phyloP scores from a whole-genome alignment of 129 eudicot species.

The Tanacetum coccineum region DNA sequence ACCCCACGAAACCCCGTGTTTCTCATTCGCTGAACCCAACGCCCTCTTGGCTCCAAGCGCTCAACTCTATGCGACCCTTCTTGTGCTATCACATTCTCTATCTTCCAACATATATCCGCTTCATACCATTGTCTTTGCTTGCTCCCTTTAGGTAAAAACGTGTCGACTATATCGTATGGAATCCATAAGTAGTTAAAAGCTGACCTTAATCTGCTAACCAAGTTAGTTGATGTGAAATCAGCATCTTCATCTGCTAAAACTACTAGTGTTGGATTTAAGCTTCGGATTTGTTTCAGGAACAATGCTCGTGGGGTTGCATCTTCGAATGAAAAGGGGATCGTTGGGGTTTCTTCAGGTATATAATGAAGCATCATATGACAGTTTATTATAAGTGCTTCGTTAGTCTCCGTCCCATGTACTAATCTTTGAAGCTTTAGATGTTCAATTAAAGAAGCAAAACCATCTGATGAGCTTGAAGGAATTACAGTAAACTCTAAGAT shows the following conservation, averaged over 20 bases:
- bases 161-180: constrained; percentile 82
- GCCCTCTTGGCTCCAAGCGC: constrained; percentile 63
- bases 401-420: constrained; percentile 26
- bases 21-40: constrained; percentile 83
- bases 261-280: constrained; percentile 59
- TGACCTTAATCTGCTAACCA: constrained; percentile 64
- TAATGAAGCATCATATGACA: constrained; percentile 96
- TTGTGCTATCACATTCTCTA: constrained; percentile 77
- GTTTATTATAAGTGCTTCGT: constrained; percentile 64
- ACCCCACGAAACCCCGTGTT: constrained; percentile 51
- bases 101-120: constrained; percentile 81
- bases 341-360: constrained; percentile 65
- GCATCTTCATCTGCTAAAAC: constrained; percentile 90
- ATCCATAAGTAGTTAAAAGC: constrained; percentile 91
- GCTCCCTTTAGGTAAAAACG: constrained; percentile 75
- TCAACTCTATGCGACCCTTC: constrained; percentile 77
- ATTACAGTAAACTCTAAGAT: constrained; percentile 64
- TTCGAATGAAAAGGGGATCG: constrained; percentile 29
- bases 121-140: constrained; percentile 90
- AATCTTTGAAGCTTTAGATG: constrained; percentile 49
- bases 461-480: constrained; percentile 59
- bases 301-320: constrained; percentile 36
- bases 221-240: constrained; percentile 59
- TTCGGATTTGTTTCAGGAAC: constrained; percentile 61
- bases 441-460: constrained; percentile 59